Evolutionary conservation across 2,329 filamentous ascomycete genomes (phyloP).

Genomic region (Aspergillus phoenicis): DNA sequence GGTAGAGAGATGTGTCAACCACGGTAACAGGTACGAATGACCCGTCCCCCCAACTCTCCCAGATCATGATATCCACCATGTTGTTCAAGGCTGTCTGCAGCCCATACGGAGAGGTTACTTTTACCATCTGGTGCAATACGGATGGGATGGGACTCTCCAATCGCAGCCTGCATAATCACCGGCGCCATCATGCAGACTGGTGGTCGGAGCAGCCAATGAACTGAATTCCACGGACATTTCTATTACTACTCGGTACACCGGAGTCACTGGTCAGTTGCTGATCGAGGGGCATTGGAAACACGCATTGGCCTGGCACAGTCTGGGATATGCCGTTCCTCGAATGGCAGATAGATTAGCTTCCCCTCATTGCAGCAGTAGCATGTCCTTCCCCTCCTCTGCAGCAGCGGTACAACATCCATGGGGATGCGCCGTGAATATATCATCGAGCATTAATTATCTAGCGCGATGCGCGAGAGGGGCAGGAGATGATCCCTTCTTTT

Average conservation of each 20-base stretch:
- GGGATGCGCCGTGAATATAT: not conserved
- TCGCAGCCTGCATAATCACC: slow-evolving; percentile 16
- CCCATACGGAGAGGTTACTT: no score
- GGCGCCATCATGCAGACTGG: not conserved
- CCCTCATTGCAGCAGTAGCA: slow-evolving; percentile 1
- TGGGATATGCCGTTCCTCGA: not conserved
- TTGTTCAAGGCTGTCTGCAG: not conserved
- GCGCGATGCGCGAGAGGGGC: not conserved
- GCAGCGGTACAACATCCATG: not conserved
- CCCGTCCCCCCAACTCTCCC: not conserved
- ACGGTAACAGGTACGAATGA: slow-evolving; percentile 4
- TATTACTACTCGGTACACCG: slow-evolving; percentile 12
- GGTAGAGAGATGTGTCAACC: not conserved
- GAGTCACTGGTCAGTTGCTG: slow-evolving; percentile 13
- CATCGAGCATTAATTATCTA: slow-evolving; percentile 1
- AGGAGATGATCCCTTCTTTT: slow-evolving; percentile 8
- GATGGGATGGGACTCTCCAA: not conserved
- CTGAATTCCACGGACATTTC: slow-evolving; percentile 14
- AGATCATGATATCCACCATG: slow-evolving; percentile 2
- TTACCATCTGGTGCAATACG: slow-evolving; percentile 3
- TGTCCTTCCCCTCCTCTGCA: slow-evolving; percentile 7
- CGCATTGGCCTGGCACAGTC: slow-evolving; percentile 11
- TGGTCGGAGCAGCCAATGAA: slow-evolving; percentile 19
- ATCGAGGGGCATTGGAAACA: slow-evolving; percentile 6
- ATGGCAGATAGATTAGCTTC: slow-evolving; percentile 8